Conservation (phyloP, 495 filamentous ascomycete genomes). For the Aspergillus diversus region DNA sequence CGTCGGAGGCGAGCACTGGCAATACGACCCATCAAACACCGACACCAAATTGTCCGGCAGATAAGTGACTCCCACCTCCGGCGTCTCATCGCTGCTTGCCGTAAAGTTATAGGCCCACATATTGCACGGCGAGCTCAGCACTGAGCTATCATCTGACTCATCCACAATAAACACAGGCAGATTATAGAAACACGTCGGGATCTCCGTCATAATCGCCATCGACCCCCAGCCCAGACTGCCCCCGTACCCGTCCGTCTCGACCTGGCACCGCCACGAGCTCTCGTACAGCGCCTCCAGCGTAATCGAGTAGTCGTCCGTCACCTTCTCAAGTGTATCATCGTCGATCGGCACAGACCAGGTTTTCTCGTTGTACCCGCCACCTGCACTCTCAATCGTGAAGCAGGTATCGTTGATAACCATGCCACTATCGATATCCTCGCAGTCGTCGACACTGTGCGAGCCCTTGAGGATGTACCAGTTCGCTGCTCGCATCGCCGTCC, state of each 20-base stretch:
- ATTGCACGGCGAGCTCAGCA: background rate
- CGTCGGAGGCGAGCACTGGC: slow-evolving; percentile 3
- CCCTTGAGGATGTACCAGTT: slow-evolving; percentile 5
- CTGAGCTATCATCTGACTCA: background rate
- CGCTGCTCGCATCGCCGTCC: background rate
- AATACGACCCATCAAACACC: slow-evolving; percentile 2
- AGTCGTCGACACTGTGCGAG: background rate
- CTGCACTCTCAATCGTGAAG: slow-evolving; percentile 1
- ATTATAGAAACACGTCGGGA: background rate
- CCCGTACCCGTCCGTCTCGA: background rate
- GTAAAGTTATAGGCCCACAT: background rate
- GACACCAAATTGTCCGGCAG: background rate
- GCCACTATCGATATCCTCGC: background rate
- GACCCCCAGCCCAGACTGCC: background rate
- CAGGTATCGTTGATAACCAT: slow-evolving; percentile 3
- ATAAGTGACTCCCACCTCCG: background rate
- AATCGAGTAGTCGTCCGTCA: background rate
- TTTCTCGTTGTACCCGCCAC: background rate
- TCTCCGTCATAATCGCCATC: background rate
- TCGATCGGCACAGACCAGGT: background rate
- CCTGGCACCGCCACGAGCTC: background rate
- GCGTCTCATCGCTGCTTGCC: background rate
- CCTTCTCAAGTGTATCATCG: background rate
- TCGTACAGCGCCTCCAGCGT: background rate
- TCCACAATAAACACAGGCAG: background rate